These are phyloP conservation scores for Pestalotiopsis sp. DNA, from an alignment of 2,329 filamentous ascomycete genomes.

Conservation along the genomic window DNA sequence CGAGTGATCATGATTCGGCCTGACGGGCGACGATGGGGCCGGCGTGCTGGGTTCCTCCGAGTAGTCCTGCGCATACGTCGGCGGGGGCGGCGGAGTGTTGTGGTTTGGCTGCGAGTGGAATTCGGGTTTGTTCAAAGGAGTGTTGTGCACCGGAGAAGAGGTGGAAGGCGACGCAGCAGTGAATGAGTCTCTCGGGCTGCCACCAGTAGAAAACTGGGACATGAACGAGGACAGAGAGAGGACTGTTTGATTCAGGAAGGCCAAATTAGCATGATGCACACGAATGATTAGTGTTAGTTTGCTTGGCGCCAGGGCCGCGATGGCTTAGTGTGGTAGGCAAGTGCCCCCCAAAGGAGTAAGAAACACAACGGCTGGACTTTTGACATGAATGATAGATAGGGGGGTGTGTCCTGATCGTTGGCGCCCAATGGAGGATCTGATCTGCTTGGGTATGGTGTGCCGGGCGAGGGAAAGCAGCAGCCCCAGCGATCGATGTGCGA, in stretches of 20 bases:
- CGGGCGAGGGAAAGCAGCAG: neutral
- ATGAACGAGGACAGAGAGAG: conserved; percentile 90
- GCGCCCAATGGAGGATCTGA: neutral
- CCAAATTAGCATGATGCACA: conserved; percentile 35
- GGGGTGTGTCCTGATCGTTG: conserved; percentile 1
- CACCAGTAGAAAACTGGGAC: conserved; percentile 69
- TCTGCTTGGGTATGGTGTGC: no score
- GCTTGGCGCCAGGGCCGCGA: conserved; percentile 12
- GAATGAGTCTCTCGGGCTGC: conserved; percentile 37
- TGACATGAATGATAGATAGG: neutral
- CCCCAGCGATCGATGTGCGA: neutral
- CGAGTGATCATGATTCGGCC: conserved; percentile 40
- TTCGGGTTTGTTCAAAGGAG: conserved; percentile 12
- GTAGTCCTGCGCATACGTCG: conserved; percentile 11
- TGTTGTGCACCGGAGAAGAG: conserved; percentile 19
- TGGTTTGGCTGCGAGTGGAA: conserved; percentile 13
- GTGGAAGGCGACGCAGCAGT: conserved; percentile 26
- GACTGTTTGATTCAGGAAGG: conserved; percentile 54
- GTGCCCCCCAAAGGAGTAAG: conserved; percentile 12
- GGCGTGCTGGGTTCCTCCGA: conserved; percentile 24
- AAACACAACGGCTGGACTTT: neutral
- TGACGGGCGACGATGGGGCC: conserved; percentile 26
- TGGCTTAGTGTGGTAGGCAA: conserved; percentile 3
- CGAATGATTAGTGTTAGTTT: conserved; percentile 14
- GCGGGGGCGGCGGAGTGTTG: conserved; percentile 5